A percentile compares a stretch with the other conserved stretches of the same genome.
Evolutionary conservation across 305 asterid species (phyloP).

Genomic region (Fraxinus sp.): DNA sequence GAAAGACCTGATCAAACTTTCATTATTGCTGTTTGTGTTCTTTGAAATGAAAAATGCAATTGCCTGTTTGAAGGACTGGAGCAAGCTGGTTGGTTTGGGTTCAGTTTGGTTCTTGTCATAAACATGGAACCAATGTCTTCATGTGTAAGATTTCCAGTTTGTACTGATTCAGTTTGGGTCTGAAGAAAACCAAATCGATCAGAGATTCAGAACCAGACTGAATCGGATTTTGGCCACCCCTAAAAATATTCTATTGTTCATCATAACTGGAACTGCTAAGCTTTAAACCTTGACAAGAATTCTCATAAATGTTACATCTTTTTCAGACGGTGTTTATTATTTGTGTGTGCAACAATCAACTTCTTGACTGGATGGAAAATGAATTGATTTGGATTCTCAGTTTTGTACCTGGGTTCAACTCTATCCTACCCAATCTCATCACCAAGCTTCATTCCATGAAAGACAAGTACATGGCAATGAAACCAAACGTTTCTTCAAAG

Average conservation of each 20-base stretch:
- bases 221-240: neutral
- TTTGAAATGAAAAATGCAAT: neutral
- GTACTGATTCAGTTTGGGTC: neutral
- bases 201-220: neutral
- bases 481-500: slow-evolving; percentile 48
- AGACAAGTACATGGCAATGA: slow-evolving; percentile 68
- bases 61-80: neutral
- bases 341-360: slow-evolving; percentile 86
- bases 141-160: neutral
- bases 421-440: slow-evolving; percentile 56
- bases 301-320: slow-evolving; percentile 17
- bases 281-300: neutral
- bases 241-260: neutral
- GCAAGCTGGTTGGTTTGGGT: neutral
- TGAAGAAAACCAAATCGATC: neutral
- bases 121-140: neutral
- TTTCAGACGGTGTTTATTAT: slow-evolving; percentile 78
- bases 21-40: neutral
- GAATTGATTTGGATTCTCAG: slow-evolving; percentile 79
- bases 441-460: slow-evolving; percentile 77
- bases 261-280: neutral
- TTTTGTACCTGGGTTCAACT: slow-evolving; percentile 65
- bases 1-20: neutral
- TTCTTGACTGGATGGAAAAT: slow-evolving; percentile 89
- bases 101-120: neutral